Percentiles rank a stretch among this genome's conserved stretches.
phyloP scores from a whole-genome alignment of 768 basidiomycete species.

The Exidia glandulosa region DNA sequence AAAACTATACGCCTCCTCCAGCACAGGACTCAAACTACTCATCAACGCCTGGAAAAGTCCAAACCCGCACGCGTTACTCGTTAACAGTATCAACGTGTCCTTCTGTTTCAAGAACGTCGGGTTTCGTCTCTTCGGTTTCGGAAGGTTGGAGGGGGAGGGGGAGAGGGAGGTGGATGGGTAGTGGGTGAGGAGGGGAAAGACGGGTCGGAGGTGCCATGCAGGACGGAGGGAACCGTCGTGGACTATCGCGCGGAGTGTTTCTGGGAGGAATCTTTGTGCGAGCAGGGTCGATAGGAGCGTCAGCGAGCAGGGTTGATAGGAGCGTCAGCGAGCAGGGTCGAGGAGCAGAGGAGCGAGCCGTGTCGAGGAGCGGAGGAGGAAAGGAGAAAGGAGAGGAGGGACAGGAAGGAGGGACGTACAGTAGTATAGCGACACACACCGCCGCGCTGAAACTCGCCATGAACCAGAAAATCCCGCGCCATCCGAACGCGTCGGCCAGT shows the following conservation, averaged over 20 bases:
- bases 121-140: not conserved
- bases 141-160: not conserved
- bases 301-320: too few species aligned
- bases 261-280: conserved; percentile 34
- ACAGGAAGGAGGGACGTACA: conserved; percentile 23
- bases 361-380: too few species aligned
- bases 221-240: conserved; percentile 35
- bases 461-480: conserved; percentile 62
- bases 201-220: conserved; percentile 17
- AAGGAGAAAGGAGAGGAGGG: not conserved
- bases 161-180: not conserved
- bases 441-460: conserved; percentile 36
- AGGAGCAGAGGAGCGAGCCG: not conserved
- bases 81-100: conserved; percentile 44
- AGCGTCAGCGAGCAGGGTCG: too few species aligned
- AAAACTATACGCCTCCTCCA: conserved; percentile 44
- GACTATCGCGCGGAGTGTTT: conserved; percentile 30
- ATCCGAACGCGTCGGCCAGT: conserved; percentile 50
- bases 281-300: too few species aligned
- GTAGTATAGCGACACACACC: conserved; percentile 36
- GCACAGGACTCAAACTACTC: conserved; percentile 50
- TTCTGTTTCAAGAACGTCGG: conserved; percentile 35
- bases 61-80: conserved; percentile 42
- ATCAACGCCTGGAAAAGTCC: conserved; percentile 50
- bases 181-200: conserved; percentile 18